Percentiles rank a stretch among this genome's conserved stretches.
Conservation (phyloP, 75 land plant species). For the Adiantum capillusveneris region DNA sequence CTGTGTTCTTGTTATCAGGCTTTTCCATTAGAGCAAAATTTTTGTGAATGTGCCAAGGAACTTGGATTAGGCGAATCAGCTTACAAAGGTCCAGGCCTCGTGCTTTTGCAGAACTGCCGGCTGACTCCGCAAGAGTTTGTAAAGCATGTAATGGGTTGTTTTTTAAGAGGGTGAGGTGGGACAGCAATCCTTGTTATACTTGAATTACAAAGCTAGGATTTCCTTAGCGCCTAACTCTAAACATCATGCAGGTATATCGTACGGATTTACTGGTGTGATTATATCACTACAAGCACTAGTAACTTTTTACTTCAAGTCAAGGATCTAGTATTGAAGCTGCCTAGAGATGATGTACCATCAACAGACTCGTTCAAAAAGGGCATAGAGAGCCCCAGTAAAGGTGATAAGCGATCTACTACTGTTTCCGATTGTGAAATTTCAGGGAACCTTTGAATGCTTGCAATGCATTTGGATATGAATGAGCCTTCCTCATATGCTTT, state of each 20-base stretch:
- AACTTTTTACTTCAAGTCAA: slow-evolving; percentile 14
- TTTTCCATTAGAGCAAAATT: slow-evolving; percentile 10
- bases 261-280: slow-evolving; percentile 20
- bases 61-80: slow-evolving; percentile 17
- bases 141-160: slow-evolving; percentile 10
- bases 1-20: slow-evolving; percentile 8
- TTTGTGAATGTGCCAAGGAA: slow-evolving; percentile 20
- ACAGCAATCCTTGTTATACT: neutral
- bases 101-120: slow-evolving; percentile 15
- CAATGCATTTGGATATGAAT: too few relatives aligned
- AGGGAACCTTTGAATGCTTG: too few relatives aligned
- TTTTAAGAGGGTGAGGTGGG: slow-evolving; percentile 17
- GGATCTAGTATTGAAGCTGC: too few relatives aligned
- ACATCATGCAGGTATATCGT: slow-evolving; percentile 14
- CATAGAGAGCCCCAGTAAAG: too few relatives aligned
- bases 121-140: slow-evolving; percentile 13
- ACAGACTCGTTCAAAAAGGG: too few relatives aligned
- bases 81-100: slow-evolving; percentile 19
- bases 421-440: too few relatives aligned
- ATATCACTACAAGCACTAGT: neutral
- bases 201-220: neutral
- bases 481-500: too few relatives aligned
- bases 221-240: neutral
- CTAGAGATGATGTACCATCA: too few relatives aligned
- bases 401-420: too few relatives aligned